A percentile compares a stretch with the other conserved stretches of the same genome.
phyloP scores from a whole-genome alignment of 495 filamentous ascomycete genomes.

The Neurospora sp. region DNA sequence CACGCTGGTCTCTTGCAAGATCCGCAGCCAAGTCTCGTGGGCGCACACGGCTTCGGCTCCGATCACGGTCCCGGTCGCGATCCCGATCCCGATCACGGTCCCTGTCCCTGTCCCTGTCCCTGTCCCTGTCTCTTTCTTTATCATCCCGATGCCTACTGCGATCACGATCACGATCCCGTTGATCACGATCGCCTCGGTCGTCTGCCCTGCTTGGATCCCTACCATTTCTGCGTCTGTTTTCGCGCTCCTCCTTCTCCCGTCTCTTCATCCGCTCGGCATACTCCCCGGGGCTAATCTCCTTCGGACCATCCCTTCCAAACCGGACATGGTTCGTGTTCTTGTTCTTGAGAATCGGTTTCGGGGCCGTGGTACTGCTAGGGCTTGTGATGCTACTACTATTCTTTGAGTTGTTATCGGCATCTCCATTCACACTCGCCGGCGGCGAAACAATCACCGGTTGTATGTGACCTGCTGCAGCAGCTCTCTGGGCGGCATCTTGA shows the following conservation, averaged over 20 bases:
- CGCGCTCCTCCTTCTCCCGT: slow-evolving; percentile 4
- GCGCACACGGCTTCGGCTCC: slow-evolving; percentile 6
- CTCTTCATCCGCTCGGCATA: slow-evolving; percentile 9
- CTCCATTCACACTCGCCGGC: slow-evolving; percentile 21
- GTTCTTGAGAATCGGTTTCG: slow-evolving; percentile 43
- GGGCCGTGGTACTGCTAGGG: slow-evolving; percentile 29
- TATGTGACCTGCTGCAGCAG: not conserved
- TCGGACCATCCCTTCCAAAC: slow-evolving; percentile 31
- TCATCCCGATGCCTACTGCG: not conserved
- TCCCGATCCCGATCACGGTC: slow-evolving; percentile 12
- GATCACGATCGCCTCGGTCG: slow-evolving; percentile 2
- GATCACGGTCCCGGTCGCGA: not conserved
- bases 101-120: not conserved
- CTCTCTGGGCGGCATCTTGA: slow-evolving; percentile 16
- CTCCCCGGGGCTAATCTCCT: slow-evolving; percentile 21
- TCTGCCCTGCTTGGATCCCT: slow-evolving; percentile 6
- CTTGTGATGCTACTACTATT: slow-evolving; percentile 27
- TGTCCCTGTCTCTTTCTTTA: not conserved
- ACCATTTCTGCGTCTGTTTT: slow-evolving; percentile 3
- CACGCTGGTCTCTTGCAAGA: slow-evolving; percentile 4
- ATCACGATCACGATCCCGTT: slow-evolving; percentile 11
- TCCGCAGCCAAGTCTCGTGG: slow-evolving; percentile 4
- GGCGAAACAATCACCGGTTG: slow-evolving; percentile 36
- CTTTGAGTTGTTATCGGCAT: slow-evolving; percentile 15
- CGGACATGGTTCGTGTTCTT: slow-evolving; percentile 38